Evolutionary conservation across 1,284 basidiomycete species (phyloP).

Genomic region (Sporisorium scitamineum): DNA sequence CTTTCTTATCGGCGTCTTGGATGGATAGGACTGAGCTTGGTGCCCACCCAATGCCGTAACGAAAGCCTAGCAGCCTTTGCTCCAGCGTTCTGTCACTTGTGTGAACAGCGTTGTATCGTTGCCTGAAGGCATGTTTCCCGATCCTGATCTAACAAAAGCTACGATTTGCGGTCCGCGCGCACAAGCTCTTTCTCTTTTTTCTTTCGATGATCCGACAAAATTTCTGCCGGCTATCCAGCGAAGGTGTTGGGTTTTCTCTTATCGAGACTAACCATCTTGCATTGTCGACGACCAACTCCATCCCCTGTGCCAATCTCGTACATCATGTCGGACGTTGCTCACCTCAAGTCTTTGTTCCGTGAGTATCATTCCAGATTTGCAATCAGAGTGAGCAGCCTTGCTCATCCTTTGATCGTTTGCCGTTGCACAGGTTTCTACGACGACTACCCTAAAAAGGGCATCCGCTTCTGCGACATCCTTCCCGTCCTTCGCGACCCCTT

Average conservation of each 20-base stretch:
- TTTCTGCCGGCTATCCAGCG: not conserved
- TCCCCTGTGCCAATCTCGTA: not conserved
- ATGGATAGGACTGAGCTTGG: too few species aligned
- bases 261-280: not conserved
- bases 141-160: not conserved
- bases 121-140: not conserved
- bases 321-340: constrained; percentile 60
- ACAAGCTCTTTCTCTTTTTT: not conserved
- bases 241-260: not conserved
- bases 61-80: too few species aligned
- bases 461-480: constrained; percentile 69
- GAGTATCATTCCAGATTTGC: constrained; percentile 10
- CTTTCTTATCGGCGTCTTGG: not conserved
- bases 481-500: constrained; percentile 68
- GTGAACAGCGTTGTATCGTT: too few species aligned
- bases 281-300: not conserved
- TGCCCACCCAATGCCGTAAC: too few species aligned
- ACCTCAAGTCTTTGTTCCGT: constrained; percentile 61
- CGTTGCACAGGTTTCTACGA: constrained; percentile 57
- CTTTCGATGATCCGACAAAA: constrained; percentile 1
- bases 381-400: not conserved
- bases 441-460: constrained; percentile 67
- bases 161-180: not conserved
- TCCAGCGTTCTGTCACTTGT: too few species aligned
- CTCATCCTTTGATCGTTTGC: not conserved